Conservation (phyloP, 169 alveolate genomes). For the Plasmodium sp. region DNA sequence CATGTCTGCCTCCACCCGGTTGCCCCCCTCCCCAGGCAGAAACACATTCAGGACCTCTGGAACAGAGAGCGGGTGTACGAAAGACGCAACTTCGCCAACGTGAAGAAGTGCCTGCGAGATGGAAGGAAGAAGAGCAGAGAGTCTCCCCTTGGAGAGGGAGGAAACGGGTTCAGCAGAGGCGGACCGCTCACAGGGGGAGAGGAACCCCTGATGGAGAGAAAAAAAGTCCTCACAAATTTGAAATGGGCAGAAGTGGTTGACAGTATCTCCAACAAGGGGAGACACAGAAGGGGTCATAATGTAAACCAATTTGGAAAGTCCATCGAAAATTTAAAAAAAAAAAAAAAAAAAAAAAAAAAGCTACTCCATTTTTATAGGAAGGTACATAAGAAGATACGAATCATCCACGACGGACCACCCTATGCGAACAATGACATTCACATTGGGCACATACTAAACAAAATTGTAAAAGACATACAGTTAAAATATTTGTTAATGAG, state of each 20-base stretch:
- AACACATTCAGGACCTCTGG: constrained; percentile 32
- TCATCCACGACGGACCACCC: constrained; percentile 92
- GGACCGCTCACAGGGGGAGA: neutral
- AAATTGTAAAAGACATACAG: constrained; percentile 88
- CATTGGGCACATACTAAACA: constrained; percentile 90
- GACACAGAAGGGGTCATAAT: neutral
- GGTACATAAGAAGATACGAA: constrained; percentile 11
- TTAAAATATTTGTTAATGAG: constrained; percentile 80
- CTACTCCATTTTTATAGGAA: constrained; percentile 5
- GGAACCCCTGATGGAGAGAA: neutral
- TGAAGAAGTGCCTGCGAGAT: constrained; percentile 25
- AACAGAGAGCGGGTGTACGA: constrained; percentile 21
- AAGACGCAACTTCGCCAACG: constrained; percentile 20
- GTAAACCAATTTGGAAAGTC: neutral
- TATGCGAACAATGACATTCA: constrained; percentile 91
- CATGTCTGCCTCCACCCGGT: neutral
- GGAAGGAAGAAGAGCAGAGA: neutral
- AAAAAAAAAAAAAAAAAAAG: neutral
- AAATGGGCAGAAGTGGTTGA: neutral
- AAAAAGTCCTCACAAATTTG: neutral
- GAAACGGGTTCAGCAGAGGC: neutral
- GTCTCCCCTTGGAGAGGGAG: neutral
- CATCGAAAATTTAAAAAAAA: neutral
- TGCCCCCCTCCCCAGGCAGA: constrained; percentile 7
- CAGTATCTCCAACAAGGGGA: neutral